A percentile compares a stretch with the other conserved stretches of the same genome.
Evolutionary conservation across 2,329 filamentous ascomycete species (phyloP).

Genomic region (Pseudogymnoascus verrucosus): DNA sequence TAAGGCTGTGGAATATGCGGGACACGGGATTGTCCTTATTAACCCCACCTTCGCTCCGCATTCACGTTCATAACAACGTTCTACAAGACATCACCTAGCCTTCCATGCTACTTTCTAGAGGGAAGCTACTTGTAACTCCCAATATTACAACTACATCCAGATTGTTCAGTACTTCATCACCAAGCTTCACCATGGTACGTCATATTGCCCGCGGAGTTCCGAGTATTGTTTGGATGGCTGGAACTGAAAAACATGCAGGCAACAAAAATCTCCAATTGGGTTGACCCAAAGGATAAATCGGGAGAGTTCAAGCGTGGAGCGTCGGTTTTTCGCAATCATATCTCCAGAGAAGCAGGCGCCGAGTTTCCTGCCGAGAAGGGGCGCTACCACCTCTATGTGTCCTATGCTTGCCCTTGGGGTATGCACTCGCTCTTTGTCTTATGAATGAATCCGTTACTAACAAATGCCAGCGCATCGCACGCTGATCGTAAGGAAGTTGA

Average conservation of each 20-base stretch:
- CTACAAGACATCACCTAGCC: not conserved
- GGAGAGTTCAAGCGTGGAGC: constrained; percentile 90
- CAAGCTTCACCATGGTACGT: constrained; percentile 33
- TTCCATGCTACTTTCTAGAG: constrained; percentile 6
- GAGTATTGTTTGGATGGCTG: not conserved
- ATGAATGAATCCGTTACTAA: not conserved
- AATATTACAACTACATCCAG: constrained; percentile 35
- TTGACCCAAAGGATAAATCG: constrained; percentile 63
- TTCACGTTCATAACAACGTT: not conserved
- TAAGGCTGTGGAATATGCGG: not conserved
- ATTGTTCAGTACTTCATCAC: constrained; percentile 68
- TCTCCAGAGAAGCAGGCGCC: constrained; percentile 52
- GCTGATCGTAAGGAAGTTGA: constrained; percentile 80
- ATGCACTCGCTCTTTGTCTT: constrained; percentile 29
- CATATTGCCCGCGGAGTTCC: not conserved
- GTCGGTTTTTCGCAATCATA: constrained; percentile 68
- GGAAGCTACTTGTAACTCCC: not conserved
- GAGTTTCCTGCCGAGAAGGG: constrained; percentile 71
- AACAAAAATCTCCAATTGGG: constrained; percentile 72
- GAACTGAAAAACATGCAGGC: constrained; percentile 15
- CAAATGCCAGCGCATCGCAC: constrained; percentile 57
- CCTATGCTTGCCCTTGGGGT: constrained; percentile 53
- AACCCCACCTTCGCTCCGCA: not conserved
- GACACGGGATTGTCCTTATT: not conserved
- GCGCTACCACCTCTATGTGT: constrained; percentile 84